Evolutionary conservation across 352 stramenopile genomes (phyloP), one percentile per base, ranked within the genome.

Genomic region (Pythium volutum): DNA sequence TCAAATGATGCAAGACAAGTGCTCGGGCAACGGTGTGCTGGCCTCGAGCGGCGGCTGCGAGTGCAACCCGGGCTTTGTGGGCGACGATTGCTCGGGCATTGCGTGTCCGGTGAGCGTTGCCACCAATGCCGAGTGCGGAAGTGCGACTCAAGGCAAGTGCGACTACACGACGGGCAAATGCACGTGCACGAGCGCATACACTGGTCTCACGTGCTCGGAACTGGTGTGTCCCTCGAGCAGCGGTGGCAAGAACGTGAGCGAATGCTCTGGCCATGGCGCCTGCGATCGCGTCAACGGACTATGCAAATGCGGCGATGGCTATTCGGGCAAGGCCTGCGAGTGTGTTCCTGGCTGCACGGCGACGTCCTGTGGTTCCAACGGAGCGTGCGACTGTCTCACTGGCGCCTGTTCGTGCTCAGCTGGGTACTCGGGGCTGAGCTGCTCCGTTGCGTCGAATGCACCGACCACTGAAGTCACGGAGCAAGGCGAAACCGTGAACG

Each of bases 191-290:
- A 71, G 55, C 9, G 61, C 68, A 14, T 89, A 86, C 57, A 87
- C 81, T 0, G 83, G 83, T 7, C 23, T 85, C 4, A 74, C 71
- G 9, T 93, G 81, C 48, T 77, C 76, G 1, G 76, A 80, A 20
- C 64, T 93, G 6, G 52, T 91, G 4, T 90, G 80, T 33, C 82
- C 79, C 7, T 56, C 61, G 2, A 42, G 64, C 2, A 48, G 42
- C 1, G 52, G 64, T 2, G 63, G 64, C 25, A 91, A 89, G 53
- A 81, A 73, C 43, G 18, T 39, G 0, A 70, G 55, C 14, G 76
- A 91, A 53, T 94, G 84, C 62, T 90, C 81, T 41, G 78, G 79
- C 0, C 79, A 91, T 55, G 85, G 85, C 1, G 57, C 69, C 0
- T 94, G 84, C 38, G 61, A 90, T 31, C 65, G 64, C 14, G 62